Evolutionary conservation across 2,329 filamentous ascomycete genomes (phyloP).

Genomic region (Colletotrichum neosansevieriae): DNA sequence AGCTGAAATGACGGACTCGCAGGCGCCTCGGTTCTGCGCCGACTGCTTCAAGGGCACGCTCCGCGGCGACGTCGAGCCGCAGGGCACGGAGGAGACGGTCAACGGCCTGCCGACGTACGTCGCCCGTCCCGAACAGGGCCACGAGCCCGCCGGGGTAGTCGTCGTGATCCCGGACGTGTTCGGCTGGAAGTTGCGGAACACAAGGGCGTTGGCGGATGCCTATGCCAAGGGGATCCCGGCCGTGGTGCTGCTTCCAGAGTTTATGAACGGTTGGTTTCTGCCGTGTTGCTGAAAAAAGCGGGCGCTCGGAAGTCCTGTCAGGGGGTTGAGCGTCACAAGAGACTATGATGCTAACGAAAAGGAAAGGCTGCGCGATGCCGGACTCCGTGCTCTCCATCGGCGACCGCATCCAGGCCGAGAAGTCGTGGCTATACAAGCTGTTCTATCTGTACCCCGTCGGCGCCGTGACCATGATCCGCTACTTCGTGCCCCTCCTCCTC

Average conservation of each 20-base stretch:
- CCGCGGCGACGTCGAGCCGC: constrained; percentile 38
- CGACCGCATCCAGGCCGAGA: constrained; percentile 41
- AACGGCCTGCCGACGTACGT: constrained; percentile 45
- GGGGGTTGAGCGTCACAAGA: no score
- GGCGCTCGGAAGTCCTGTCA: no score
- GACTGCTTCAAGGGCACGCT: constrained; percentile 43
- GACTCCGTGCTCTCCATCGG: constrained; percentile 47
- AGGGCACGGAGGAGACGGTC: constrained; percentile 43
- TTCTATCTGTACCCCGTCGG: constrained; percentile 47
- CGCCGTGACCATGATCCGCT: constrained; percentile 11
- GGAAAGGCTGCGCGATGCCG: constrained; percentile 48
- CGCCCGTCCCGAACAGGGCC: constrained; percentile 41
- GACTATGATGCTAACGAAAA: not conserved
- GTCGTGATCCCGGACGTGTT: constrained; percentile 68
- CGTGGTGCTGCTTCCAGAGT: constrained; percentile 67
- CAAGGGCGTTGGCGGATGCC: constrained; percentile 63
- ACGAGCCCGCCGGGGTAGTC: constrained; percentile 58
- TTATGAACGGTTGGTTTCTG: constrained; percentile 57
- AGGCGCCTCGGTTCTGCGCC: constrained; percentile 39
- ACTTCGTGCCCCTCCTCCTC: constrained; percentile 49
- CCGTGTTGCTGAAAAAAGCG: no score
- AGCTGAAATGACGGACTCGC: constrained; percentile 7
- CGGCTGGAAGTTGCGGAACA: constrained; percentile 66
- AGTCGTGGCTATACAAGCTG: constrained; percentile 31
- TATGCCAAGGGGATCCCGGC: constrained; percentile 65